Evolutionary conservation across 345 rosid genomes (phyloP).

Genomic region (Eutrema japonicum): DNA sequence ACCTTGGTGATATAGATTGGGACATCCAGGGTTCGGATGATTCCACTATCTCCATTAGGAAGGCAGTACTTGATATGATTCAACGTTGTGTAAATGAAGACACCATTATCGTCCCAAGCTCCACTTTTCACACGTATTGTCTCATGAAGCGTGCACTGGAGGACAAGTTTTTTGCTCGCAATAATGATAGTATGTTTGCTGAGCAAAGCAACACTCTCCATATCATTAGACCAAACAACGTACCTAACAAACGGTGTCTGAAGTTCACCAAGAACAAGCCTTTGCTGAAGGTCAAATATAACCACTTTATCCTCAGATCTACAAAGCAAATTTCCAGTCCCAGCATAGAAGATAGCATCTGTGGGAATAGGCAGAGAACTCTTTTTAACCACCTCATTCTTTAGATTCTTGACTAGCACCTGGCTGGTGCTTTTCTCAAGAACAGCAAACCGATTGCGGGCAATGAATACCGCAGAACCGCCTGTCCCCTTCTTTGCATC

Average conservation of each 20-base stretch:
- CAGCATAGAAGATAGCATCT: conserved; percentile 93
- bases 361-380: conserved; percentile 72
- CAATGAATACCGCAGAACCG: conserved; percentile 86
- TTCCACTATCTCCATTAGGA: conserved; percentile 93
- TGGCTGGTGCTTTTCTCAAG: conserved; percentile 92
- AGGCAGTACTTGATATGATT: conserved; percentile 75
- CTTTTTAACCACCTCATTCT: conserved; percentile 89
- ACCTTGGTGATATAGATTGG: conserved; percentile 90
- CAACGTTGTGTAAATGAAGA: conserved; percentile 47
- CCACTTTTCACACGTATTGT: conserved; percentile 96
- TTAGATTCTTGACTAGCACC: conserved; percentile 80
- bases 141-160: conserved; percentile 92
- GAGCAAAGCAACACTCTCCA: conserved; percentile 94
- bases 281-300: conserved; percentile 93
- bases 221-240: conserved; percentile 91
- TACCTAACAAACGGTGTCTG: conserved; percentile 84
- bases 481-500: conserved; percentile 91
- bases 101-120: conserved; percentile 93
- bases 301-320: conserved; percentile 90
- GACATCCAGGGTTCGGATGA: conserved; percentile 83
- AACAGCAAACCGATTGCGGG: conserved; percentile 93
- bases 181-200: conserved; percentile 93
- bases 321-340: conserved; percentile 87
- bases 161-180: conserved; percentile 86
- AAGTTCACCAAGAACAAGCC: conserved; percentile 84